These are phyloP conservation scores for Ustilago crameri DNA, from an alignment of 1,284 basidiomycete genomes.

Conservation along the genomic window DNA sequence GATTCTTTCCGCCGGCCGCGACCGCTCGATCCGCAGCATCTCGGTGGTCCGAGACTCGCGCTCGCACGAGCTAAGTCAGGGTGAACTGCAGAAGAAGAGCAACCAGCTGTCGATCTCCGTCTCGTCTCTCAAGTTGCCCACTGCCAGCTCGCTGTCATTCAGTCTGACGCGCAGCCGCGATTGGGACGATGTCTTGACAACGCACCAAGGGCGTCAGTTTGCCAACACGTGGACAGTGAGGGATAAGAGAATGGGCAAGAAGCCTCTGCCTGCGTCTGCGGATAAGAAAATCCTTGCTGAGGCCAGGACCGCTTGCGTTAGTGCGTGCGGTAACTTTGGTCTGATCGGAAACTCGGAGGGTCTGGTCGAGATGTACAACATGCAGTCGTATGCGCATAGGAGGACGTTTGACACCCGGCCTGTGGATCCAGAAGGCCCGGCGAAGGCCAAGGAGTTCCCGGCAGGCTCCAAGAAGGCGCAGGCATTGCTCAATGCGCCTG, in stretches of 20 bases:
- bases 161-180: constrained; percentile 87
- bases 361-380: constrained; percentile 64
- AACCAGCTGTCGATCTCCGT: constrained; percentile 81
- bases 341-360: constrained; percentile 72
- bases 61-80: constrained; percentile 89
- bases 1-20: constrained; percentile 74
- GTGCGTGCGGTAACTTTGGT: constrained; percentile 96
- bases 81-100: constrained; percentile 80
- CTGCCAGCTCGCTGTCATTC: constrained; percentile 80
- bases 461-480: constrained; percentile 35
- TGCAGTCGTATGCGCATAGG: constrained; percentile 87
- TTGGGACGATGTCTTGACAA: constrained; percentile 96
- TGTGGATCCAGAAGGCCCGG: constrained; percentile 27
- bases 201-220: constrained; percentile 75
- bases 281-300: constrained; percentile 69
- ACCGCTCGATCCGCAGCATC: constrained; percentile 87
- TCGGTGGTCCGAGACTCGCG: constrained; percentile 77
- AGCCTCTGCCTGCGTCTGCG: constrained; percentile 42
- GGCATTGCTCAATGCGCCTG: constrained; percentile 26
- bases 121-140: constrained; percentile 72
- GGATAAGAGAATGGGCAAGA: constrained; percentile 59
- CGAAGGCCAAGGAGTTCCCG: constrained; percentile 36
- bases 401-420: constrained; percentile 70
- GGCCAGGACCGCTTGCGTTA: constrained; percentile 73
- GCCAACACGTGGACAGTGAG: constrained; percentile 60